Evolutionary conservation across 116 monocot genomes (phyloP), one percentile per base, ranked within the genome.

Genomic region (Dioscorea cayenensis): DNA sequence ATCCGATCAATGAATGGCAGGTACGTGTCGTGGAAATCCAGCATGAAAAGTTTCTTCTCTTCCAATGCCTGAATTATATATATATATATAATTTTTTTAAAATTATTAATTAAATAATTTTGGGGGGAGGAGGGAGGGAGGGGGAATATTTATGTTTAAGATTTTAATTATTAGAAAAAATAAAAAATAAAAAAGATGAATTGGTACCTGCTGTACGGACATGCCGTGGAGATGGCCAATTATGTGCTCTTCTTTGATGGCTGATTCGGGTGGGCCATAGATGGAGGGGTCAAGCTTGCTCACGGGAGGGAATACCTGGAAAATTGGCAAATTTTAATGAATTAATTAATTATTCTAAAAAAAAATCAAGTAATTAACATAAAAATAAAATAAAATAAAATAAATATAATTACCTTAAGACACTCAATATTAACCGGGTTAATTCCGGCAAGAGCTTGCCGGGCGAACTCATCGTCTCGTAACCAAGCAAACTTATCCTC

Each of bases 401-500:
- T 10, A 22, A 22, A 22, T 4, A 63, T 10, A 22, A 9, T n/a
- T 66, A 83, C 87, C 84, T 69, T 73, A 27, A 88, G 82, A 28
- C 82, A 77, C 76, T 95, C 88, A 2, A 95, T 95, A 69, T 70
- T 80, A 74, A 86, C 86, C 0, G 94, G 94, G 68, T 95, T 95
- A 20, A 95, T 91, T 23, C 94, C 94, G 1, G 94, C 88, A n/a
- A 95, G 73, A 0, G 83, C 50, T 60, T 95, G 94, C 23, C 94
- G 77, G 14, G 86, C 91, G 69, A 95, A 95, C 63, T 95, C 91
- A 62, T 95, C 91, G 48, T 95, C 94, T 0, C 94, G 79, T 35
- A 86, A 80, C 94, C 94, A 95, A 3, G 91, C 88, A 27, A 84
- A 91, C 65, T 84, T 88, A 77, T 95, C 94, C 81, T 90, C 94